Base-by-base conservation (phyloP, 805 yeast genomes). In the Candida stauntonica region DNA sequence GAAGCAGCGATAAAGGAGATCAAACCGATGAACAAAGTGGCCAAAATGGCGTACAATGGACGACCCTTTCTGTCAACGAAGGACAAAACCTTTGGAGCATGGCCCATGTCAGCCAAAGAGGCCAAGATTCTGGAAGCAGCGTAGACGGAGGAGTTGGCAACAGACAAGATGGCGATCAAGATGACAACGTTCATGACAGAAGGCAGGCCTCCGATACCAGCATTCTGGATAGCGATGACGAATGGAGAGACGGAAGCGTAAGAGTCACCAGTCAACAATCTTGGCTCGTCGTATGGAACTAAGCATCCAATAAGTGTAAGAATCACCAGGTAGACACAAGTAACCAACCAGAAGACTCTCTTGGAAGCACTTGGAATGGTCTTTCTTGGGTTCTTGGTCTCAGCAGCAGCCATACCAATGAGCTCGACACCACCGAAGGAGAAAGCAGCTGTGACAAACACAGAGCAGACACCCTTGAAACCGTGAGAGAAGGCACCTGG, bases 331-430 rank as follows among this genome's bases (percentile, higher is more conserved):
- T 84, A 84, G 54, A 82, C 81, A 48, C 79, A 59, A 18, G 79
- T 64, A 38, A 84, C 78, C 60, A 88, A 71, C 88, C 88, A 82
- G 62, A 84, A 81, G 7, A 82, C 85, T 63, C 83, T 87, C 61
- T 81, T 82, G 42, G 80, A 74, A 31, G 91, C 91, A 35, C 71
- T 68, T 29, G 93, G 91, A 40, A 84, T 68, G 3, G 82, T 62
- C 40, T 66, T 68, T 49, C 81, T 66, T 29, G 91, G 89, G 57
- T 82, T 73, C 27, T 61, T 17, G 7, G 86, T 69, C 60, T 84
- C 93, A 7, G 89, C 86, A 20, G 88, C 85, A 13, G 88, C 81
- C 32, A 82, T 68, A 36, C 86, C 87, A 32, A 74, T 72, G 51
- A 82, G 66, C 60, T 83, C 91, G 21, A 82, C 73, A 39, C 89